Base-by-base conservation (phyloP, 2,329 filamentous ascomycete genomes). In the Cladosporium cucumerinum region DNA sequence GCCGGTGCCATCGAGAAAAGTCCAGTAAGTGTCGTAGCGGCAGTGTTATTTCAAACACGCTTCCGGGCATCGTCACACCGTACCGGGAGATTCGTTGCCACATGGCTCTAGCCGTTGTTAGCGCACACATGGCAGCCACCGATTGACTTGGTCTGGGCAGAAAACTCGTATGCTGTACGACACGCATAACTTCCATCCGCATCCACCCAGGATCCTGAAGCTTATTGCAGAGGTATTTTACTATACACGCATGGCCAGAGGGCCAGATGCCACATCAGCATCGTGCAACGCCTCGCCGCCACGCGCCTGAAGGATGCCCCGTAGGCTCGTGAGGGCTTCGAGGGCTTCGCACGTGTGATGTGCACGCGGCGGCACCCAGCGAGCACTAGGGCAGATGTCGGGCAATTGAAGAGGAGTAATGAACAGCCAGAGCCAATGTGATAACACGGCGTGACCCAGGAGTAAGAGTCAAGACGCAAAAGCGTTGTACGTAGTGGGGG, bases 101-200 rank as follows among this genome's bases (percentile, higher is more conserved):
- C 60, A 62, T 62, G 60, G 60, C 49, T 60, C 60, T 23, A 61
- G 48, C 60, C 60, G 60, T 62, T 62, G 49, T 62, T 62, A 62
- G 60, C 49, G 60, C 32, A 55, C 60, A 62, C 60, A 62, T 62
- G 60, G 60, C 60, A 43, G 34, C 60, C 60, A 46, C 26, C 49
- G 60, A 55, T 62, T 54, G 60, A 62, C 60, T 36, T 62, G 43
- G 60, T 39, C 21, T 51, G 48, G 49, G 23, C 59, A 39, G 25
- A 26, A 32, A 6, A 10, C 60, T 62, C 60, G 60, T 62, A 62
- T 62, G 60, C 60, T 25, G 49, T 62, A 54, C 60, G 60, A 62
- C 23, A 46, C 32, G 25, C 55, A 43, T 43, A 46, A 30, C 7
- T 58, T 46, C 23, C 39, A 12, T 21, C 46, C 18, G 43, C 58